Conservation (phyloP, 495 filamentous ascomycete genomes). For the Daldinia grandis region DNA sequence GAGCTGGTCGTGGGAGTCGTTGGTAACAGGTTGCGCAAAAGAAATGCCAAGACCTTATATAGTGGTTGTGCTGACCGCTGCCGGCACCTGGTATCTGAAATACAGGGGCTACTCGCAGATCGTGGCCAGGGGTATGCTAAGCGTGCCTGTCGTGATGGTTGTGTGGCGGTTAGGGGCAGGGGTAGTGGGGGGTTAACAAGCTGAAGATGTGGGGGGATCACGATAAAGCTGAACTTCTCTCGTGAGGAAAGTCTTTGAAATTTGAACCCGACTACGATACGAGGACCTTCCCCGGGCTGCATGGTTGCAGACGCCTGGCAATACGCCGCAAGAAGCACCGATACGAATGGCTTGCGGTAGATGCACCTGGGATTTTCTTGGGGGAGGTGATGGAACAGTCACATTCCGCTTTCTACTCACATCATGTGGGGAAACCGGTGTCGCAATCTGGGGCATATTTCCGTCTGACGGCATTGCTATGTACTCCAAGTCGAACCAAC, state of each 20-base stretch:
- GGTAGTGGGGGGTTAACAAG: background rate
- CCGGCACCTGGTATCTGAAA: slow-evolving; percentile 25
- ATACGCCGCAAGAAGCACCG: slow-evolving; percentile 22
- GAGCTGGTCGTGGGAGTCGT: background rate
- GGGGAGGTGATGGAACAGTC: slow-evolving; percentile 27
- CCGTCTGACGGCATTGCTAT: slow-evolving; percentile 13
- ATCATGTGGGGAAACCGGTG: slow-evolving; percentile 31
- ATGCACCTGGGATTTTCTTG: slow-evolving; percentile 12
- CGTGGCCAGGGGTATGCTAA: background rate
- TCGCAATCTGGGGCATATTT: slow-evolving; percentile 9
- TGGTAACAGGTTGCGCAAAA: background rate
- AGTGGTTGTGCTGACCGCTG: slow-evolving; percentile 25
- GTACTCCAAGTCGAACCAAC: background rate
- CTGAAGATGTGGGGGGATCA: background rate
- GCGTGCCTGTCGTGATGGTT: background rate
- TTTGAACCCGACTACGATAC: slow-evolving; percentile 9
- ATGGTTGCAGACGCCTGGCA: slow-evolving; percentile 17
- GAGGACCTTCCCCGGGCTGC: slow-evolving; percentile 9
- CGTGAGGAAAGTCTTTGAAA: background rate
- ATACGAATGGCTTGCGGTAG: slow-evolving; percentile 9
- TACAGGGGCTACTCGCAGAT: background rate
- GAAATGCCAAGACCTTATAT: slow-evolving; percentile 3
- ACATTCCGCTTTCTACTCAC: slow-evolving; percentile 28
- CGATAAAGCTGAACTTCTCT: background rate
- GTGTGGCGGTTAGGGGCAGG: background rate